Evolutionary conservation across 1,139 yeast genomes (phyloP).

Genomic region (Saccharomycopsis phalli): DNA sequence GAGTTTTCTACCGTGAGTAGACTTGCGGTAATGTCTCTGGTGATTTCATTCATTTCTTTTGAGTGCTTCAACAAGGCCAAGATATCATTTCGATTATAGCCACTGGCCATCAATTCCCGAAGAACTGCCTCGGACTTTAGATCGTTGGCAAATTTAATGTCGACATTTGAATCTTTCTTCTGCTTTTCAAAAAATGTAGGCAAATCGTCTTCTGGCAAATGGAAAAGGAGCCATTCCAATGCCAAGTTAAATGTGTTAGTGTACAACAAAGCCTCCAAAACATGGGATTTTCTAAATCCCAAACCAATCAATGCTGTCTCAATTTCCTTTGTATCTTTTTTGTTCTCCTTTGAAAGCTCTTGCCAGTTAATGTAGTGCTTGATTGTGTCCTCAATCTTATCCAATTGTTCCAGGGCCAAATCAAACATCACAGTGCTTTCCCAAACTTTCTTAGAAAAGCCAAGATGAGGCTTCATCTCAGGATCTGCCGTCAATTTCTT

Average conservation of each 20-base stretch:
- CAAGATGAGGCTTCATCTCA: too few species aligned
- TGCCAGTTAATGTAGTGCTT: slow-evolving; percentile 48
- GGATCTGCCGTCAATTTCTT: slow-evolving; percentile 13
- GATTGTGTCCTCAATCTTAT: slow-evolving; percentile 46
- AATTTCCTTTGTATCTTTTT: slow-evolving; percentile 24
- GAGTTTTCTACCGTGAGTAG: background rate
- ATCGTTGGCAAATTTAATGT: slow-evolving; percentile 35
- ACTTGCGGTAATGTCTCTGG: background rate
- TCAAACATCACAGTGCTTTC: slow-evolving; percentile 45
- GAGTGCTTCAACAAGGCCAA: background rate
- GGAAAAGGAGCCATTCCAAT: slow-evolving; percentile 77
- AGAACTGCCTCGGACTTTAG: slow-evolving; percentile 30
- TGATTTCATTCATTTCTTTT: background rate
- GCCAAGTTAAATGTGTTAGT: slow-evolving; percentile 47
- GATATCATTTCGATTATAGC: slow-evolving; percentile 7
- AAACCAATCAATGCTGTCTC: slow-evolving; percentile 27
- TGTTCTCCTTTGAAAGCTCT: too few species aligned
- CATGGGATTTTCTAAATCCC: slow-evolving; percentile 67
- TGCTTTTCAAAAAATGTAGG: slow-evolving; percentile 42
- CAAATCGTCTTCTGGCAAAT: slow-evolving; percentile 88
- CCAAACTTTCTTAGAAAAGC: slow-evolving; percentile 58
- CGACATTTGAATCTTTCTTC: slow-evolving; percentile 39
- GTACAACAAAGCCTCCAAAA: slow-evolving; percentile 61
- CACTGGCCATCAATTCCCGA: slow-evolving; percentile 3
- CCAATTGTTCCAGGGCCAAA: slow-evolving; percentile 34